Base-by-base conservation (phyloP, 805 yeast species). In the Huiozyma naganishii region DNA sequence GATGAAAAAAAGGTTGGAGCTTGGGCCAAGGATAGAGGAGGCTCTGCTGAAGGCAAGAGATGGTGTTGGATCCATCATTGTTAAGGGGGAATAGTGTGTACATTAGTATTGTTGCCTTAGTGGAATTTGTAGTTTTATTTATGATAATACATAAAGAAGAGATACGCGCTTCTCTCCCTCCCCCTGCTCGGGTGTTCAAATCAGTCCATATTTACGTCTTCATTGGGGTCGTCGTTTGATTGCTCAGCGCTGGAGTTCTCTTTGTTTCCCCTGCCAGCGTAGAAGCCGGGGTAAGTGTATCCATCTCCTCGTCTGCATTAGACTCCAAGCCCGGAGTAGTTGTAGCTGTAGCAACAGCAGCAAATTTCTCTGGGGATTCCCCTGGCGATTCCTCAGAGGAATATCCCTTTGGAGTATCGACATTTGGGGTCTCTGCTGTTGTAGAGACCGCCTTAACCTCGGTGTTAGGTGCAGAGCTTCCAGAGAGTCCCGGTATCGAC, bases 1-100 rank as follows among this genome's bases (percentile, higher is more conserved):
- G 66, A 41, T 63, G 61, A 32, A 66, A 58, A 47, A 71, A 66
- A 48, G 76, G 54, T 69, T 67, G 30, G 64, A 67, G 13, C 61
- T 71, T 8, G 70, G 71, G 29, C 64, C 62, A 13, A 68, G 66
- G 39, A 64, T 89, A 35, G 63, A 63, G 10, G 60, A 56, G 17
- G 77, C 77, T 0, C 66, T 77, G 1, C 59, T 55, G 2, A 53
- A 52, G 6, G 92, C 89, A 0, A 68, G 89, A 50, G 67, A 73
- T 37, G 81, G 89, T 4, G 58, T 80, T 5, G 67, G 77, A 5
- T 75, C 83, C 46, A 48, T 83, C 10, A 65, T 70, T n/a, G 56
- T 79, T 36, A 73, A 75, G 49, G 47, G 43, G 39, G 45, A 41
- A 8, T 17, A 32, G 27, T 39, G 12, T 37, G 10, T 40, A 27